Evolutionary conservation across 1,139 yeast genomes (phyloP).

Genomic region (Taphrina pruni): DNA sequence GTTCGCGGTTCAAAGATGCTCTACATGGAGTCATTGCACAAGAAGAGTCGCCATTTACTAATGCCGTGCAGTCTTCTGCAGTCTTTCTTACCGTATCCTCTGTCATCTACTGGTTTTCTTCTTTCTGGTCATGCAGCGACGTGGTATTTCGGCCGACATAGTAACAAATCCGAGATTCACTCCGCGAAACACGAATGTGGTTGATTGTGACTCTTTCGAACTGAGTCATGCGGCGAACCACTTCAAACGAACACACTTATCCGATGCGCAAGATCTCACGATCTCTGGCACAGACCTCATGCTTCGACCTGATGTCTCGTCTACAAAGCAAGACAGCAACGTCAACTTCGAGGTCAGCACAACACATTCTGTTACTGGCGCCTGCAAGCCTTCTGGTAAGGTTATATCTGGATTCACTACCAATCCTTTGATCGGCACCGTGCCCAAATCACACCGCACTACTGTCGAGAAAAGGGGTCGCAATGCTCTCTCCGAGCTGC

Average conservation of each 20-base stretch:
- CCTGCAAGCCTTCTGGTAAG: constrained; percentile 9
- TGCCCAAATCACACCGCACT: neutral
- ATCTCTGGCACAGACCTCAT: constrained; percentile 10
- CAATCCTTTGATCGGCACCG: neutral
- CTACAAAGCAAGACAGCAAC: too few species aligned
- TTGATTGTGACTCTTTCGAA: neutral
- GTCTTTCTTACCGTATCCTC: constrained; percentile 11
- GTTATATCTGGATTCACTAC: neutral
- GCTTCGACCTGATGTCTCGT: neutral
- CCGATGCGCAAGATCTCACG: neutral
- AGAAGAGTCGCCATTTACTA: neutral
- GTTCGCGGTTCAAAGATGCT: neutral
- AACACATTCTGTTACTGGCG: neutral
- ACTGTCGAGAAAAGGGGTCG: neutral
- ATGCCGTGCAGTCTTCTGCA: neutral
- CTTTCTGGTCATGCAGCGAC: constrained; percentile 35
- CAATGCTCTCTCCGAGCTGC: neutral
- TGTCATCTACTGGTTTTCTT: constrained; percentile 14
- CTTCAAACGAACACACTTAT: neutral
- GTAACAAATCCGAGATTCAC: constrained; percentile 31
- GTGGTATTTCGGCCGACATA: constrained; percentile 35
- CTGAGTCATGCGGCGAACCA: neutral
- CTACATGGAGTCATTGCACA: neutral
- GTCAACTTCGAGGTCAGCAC: too few species aligned
- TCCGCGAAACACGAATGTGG: constrained; percentile 19